Conservation (phyloP, 2,329 filamentous ascomycete species). For the Calonectria ilicicola region DNA sequence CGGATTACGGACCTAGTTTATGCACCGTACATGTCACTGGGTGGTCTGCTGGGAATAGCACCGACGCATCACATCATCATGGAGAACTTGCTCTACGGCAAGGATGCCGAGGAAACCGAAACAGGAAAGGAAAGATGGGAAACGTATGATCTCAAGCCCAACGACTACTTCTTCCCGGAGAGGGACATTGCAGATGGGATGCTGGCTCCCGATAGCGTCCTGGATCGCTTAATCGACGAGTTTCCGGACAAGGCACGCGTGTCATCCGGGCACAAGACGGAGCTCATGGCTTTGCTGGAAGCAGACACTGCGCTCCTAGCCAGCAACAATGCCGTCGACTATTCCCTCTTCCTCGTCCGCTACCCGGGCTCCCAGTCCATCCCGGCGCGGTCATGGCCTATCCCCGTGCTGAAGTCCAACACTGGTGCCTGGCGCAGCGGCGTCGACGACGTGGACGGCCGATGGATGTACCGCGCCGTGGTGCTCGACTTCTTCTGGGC, state of each 20-base stretch:
- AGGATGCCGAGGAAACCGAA: constrained; percentile 55
- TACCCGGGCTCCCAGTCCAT: constrained; percentile 37
- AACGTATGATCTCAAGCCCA: constrained; percentile 80
- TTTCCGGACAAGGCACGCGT: constrained; percentile 76
- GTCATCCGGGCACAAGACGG: constrained; percentile 63
- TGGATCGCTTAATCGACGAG: constrained; percentile 73
- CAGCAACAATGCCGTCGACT: constrained; percentile 76
- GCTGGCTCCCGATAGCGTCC: constrained; percentile 73
- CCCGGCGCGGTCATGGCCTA: constrained; percentile 36
- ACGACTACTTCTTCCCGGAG: constrained; percentile 81
- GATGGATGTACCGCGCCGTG: constrained; percentile 75
- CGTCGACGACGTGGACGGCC: constrained; percentile 69
- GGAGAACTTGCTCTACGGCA: constrained; percentile 79
- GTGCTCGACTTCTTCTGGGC: constrained; percentile 85
- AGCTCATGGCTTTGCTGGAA: constrained; percentile 66
- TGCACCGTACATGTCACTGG: constrained; percentile 66
- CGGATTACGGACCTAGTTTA: constrained; percentile 79
- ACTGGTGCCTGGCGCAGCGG: constrained; percentile 69
- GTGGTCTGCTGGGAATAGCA: constrained; percentile 68
- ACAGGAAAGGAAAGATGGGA: constrained; percentile 65
- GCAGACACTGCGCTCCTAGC: constrained; percentile 74
- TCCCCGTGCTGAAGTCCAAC: constrained; percentile 52
- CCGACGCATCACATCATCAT: constrained; percentile 82
- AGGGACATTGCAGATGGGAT: constrained; percentile 75
- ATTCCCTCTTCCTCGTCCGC: constrained; percentile 79